These are phyloP conservation scores for Helminthosporium solani DNA, from an alignment of 2,329 filamentous ascomycete genomes.

Conservation along the genomic window DNA sequence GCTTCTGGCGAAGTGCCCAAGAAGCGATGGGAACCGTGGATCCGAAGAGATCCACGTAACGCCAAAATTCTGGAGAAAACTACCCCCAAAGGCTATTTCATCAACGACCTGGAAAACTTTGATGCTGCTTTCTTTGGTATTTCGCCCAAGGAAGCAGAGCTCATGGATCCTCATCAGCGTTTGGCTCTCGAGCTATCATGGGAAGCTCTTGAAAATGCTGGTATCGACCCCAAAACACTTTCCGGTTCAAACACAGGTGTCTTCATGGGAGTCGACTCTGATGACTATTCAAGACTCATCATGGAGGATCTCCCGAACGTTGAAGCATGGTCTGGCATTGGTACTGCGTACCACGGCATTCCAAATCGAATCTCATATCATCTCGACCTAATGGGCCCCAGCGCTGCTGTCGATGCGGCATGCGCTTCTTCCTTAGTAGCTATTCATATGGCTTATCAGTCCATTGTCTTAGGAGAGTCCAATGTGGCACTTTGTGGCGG, in stretches of 20 bases:
- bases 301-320: slow-evolving; percentile 17
- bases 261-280: slow-evolving; percentile 16
- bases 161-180: slow-evolving; percentile 31
- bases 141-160: slow-evolving; percentile 20
- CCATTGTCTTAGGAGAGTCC: slow-evolving; percentile 28
- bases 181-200: slow-evolving; percentile 28
- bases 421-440: slow-evolving; percentile 26
- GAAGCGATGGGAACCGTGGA: slow-evolving; percentile 10
- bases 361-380: slow-evolving; percentile 25
- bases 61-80: slow-evolving; percentile 6
- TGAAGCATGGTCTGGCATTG: slow-evolving; percentile 21
- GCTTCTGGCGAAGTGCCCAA: slow-evolving; percentile 7
- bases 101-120: slow-evolving; percentile 33
- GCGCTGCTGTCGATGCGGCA: slow-evolving; percentile 27
- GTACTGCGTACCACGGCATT: slow-evolving; percentile 15
- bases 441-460: slow-evolving; percentile 25
- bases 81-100: slow-evolving; percentile 14
- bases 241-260: slow-evolving; percentile 26
- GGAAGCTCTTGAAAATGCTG: slow-evolving; percentile 44
- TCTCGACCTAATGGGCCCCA: slow-evolving; percentile 26
- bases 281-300: slow-evolving; percentile 15
- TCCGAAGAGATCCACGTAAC: slow-evolving; percentile 4
- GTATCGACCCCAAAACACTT: slow-evolving; percentile 18
- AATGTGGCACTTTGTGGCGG: slow-evolving; percentile 41
- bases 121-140: slow-evolving; percentile 37